These are phyloP conservation scores for Lactarius psammicola DNA, from an alignment of 768 basidiomycete species.

Conservation along the genomic window DNA sequence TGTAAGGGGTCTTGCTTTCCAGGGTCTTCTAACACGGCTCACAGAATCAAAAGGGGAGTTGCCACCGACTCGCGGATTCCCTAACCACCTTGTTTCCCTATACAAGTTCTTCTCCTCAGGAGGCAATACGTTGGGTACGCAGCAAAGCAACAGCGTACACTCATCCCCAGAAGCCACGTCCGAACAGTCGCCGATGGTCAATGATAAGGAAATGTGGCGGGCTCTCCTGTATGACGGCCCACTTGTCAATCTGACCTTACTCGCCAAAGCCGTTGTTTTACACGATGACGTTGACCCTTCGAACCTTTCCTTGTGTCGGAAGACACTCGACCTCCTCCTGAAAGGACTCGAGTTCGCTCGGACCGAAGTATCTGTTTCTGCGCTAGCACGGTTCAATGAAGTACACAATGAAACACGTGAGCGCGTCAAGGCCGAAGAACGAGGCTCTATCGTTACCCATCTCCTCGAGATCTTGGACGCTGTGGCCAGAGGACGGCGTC, in stretches of 20 bases:
- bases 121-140: background rate
- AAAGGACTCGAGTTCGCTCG: slow-evolving; percentile 2
- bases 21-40: background rate
- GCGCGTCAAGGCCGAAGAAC: background rate
- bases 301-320: background rate
- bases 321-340: slow-evolving; percentile 1
- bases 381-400: background rate
- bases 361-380: background rate
- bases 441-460: background rate
- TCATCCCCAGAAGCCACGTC: background rate
- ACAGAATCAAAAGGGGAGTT: background rate
- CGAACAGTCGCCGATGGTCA: background rate
- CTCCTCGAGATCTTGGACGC: background rate
- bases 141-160: background rate
- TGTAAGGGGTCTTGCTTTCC: background rate
- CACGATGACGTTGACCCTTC: background rate
- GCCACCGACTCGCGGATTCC: background rate
- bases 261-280: background rate
- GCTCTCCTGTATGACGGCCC: slow-evolving; percentile 6
- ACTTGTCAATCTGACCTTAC: slow-evolving; percentile 9
- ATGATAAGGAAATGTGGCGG: slow-evolving; percentile 4
- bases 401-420: background rate
- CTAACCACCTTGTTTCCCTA: background rate
- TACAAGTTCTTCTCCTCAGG: background rate
- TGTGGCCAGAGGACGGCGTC: background rate